Evolutionary conservation across 768 basidiomycete genomes (phyloP).

Genomic region (Tubosaeta sp.): DNA sequence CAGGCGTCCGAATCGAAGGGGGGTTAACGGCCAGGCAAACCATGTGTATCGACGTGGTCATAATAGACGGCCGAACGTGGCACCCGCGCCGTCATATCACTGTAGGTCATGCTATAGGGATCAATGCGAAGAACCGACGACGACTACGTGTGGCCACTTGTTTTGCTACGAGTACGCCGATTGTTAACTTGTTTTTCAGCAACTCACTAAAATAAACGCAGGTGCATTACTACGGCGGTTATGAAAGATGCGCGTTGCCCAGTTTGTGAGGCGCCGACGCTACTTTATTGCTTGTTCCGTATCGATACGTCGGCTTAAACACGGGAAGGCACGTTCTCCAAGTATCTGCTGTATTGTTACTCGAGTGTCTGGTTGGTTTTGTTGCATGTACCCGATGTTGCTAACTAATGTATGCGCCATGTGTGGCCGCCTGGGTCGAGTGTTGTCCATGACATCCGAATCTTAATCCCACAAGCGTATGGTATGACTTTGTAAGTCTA

Average conservation of each 20-base stretch:
- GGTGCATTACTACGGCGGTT: slow-evolving; percentile 51
- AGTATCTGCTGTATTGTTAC: neutral
- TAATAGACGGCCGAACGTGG: slow-evolving; percentile 9
- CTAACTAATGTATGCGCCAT: slow-evolving; percentile 1
- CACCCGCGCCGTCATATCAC: slow-evolving; percentile 29
- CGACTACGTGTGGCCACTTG: slow-evolving; percentile 61
- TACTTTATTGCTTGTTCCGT: slow-evolving; percentile 54
- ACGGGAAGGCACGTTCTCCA: neutral
- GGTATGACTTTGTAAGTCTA: neutral
- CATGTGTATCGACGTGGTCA: neutral
- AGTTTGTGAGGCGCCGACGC: slow-evolving; percentile 46
- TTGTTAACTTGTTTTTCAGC: neutral
- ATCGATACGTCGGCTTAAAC: slow-evolving; percentile 37
- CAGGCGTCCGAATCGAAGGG: slow-evolving; percentile 17
- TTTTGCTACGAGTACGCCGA: slow-evolving; percentile 48
- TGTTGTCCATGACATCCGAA: neutral
- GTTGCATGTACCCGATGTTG: slow-evolving; percentile 2
- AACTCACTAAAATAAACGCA: slow-evolving; percentile 19
- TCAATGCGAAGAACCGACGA: slow-evolving; percentile 51
- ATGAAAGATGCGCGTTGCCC: slow-evolving; percentile 48
- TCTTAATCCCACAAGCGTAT: neutral
- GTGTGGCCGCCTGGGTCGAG: neutral
- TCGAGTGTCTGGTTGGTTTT: neutral
- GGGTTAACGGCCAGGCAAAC: slow-evolving; percentile 12
- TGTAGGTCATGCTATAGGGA: slow-evolving; percentile 49